These are phyloP conservation scores for Thermothielavioides terrestris DNA, from an alignment of 495 filamentous ascomycete species.

Conservation along the genomic window DNA sequence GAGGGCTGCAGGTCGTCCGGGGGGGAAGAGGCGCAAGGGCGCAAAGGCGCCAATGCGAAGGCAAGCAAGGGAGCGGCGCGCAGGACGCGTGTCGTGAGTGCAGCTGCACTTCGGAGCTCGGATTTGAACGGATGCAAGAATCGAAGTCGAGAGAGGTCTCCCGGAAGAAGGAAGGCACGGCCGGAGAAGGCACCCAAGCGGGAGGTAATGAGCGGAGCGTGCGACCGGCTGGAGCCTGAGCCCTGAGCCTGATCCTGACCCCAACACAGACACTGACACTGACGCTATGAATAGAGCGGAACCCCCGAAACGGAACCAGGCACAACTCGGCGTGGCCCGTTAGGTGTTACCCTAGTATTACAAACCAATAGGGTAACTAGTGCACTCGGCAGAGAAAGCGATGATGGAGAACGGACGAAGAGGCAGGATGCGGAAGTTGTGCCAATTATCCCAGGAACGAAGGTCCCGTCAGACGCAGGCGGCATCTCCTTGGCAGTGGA, in stretches of 20 bases:
- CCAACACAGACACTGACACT: too few relatives aligned
- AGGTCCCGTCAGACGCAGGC: too few relatives aligned
- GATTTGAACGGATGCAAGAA: not conserved
- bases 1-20: not conserved
- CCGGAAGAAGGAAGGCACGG: not conserved
- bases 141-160: not conserved
- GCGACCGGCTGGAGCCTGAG: too few relatives aligned
- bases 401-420: conserved; percentile 9
- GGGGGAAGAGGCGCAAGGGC: too few relatives aligned
- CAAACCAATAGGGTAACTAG: not conserved
- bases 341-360: not conserved
- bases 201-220: conserved; percentile 4
- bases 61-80: not conserved
- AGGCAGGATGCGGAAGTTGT: conserved; percentile 13
- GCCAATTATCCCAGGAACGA: conserved; percentile 2
- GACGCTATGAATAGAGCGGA: not conserved
- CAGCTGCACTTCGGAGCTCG: not conserved
- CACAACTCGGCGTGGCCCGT: not conserved
- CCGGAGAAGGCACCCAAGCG: too few relatives aligned
- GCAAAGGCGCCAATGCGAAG: not conserved
- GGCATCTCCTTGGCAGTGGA: conserved; percentile 11
- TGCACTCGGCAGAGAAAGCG: not conserved
- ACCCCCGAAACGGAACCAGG: not conserved
- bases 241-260: too few relatives aligned
- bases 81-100: not conserved